Evolutionary conservation across 1,284 basidiomycete species (phyloP).

Genomic region (Chondrostereum purpureum): DNA sequence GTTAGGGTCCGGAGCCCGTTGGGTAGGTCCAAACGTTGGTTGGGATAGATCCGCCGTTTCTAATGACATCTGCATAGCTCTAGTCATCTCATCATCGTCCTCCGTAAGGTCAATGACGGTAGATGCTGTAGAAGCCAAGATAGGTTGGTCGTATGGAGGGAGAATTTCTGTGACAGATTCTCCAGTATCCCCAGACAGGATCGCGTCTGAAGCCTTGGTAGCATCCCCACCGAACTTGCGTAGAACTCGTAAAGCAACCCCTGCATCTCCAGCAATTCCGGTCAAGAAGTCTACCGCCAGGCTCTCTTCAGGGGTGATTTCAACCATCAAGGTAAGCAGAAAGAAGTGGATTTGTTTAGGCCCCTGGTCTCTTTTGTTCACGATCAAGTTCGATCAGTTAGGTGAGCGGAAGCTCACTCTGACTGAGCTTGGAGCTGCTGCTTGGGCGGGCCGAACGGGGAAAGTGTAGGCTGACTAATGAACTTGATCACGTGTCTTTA

Average conservation of each 20-base stretch:
- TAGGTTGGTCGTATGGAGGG: slow-evolving; percentile 19
- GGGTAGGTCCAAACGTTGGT: slow-evolving; percentile 48
- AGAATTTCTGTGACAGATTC: slow-evolving; percentile 25
- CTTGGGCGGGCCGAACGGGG: too few relatives aligned
- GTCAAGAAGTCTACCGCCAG: too few relatives aligned
- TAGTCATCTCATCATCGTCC: slow-evolving; percentile 39
- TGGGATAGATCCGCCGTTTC: slow-evolving; percentile 25
- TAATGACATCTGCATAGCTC: slow-evolving; percentile 49
- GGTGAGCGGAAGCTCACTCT: too few relatives aligned
- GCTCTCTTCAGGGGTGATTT: too few relatives aligned
- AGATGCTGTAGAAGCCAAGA: slow-evolving; percentile 16
- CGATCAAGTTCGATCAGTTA: too few relatives aligned
- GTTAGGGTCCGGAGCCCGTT: slow-evolving; percentile 51
- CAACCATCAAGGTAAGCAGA: too few relatives aligned
- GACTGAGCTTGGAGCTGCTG: too few relatives aligned
- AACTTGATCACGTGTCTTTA: neutral
- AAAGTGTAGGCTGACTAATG: neutral
- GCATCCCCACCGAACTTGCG: slow-evolving; percentile 52
- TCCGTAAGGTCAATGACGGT: slow-evolving; percentile 52
- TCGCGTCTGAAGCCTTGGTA: slow-evolving; percentile 53
- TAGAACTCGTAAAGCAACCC: slow-evolving; percentile 44
- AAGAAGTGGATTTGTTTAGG: neutral
- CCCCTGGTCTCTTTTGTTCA: slow-evolving; percentile 35
- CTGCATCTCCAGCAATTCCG: slow-evolving; percentile 31
- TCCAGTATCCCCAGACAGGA: slow-evolving; percentile 46